Percentiles rank a stretch among this genome's conserved stretches.
These are phyloP conservation scores for Kazachstania viticola DNA, from an alignment of 805 yeast genomes.

Conservation along the genomic window DNA sequence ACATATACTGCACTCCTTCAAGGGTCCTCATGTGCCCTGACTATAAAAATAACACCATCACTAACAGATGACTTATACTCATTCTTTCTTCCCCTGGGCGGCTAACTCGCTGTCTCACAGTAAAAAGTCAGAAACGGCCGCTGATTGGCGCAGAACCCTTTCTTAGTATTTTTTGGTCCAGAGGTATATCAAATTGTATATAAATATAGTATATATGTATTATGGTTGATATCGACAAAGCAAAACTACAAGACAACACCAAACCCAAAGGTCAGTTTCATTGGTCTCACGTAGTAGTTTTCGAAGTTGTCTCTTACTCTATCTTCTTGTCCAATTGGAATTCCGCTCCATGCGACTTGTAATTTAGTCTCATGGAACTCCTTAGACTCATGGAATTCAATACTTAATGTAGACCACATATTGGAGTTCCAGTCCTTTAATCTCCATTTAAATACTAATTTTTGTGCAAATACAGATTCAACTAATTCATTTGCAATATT, in stretches of 20 bases:
- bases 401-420: slow-evolving; percentile 58
- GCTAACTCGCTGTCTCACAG: too few species aligned
- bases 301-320: slow-evolving; percentile 75
- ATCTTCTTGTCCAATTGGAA: slow-evolving; percentile 94
- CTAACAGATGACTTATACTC: too few species aligned
- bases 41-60: too few species aligned
- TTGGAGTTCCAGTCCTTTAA: slow-evolving; percentile 80
- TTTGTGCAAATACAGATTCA: slow-evolving; percentile 33
- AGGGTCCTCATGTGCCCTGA: too few species aligned
- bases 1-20: too few species aligned
- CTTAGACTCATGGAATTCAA: slow-evolving; percentile 49
- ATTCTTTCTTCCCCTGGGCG: too few species aligned
- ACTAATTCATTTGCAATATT: slow-evolving; percentile 63
- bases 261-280: slow-evolving; percentile 86
- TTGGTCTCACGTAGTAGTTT: slow-evolving; percentile 78
- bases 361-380: slow-evolving; percentile 78
- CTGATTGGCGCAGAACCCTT: too few species aligned
- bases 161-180: too few species aligned
- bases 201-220: neutral
- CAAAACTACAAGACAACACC: slow-evolving; percentile 65
- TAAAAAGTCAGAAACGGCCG: too few species aligned
- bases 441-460: slow-evolving; percentile 75
- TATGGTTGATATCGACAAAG: neutral
- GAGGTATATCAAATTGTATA: too few species aligned
- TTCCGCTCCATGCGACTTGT: slow-evolving; percentile 70